These are phyloP conservation scores for Letharia columbiana DNA, from an alignment of 495 filamentous ascomycete genomes.

Conservation along the genomic window DNA sequence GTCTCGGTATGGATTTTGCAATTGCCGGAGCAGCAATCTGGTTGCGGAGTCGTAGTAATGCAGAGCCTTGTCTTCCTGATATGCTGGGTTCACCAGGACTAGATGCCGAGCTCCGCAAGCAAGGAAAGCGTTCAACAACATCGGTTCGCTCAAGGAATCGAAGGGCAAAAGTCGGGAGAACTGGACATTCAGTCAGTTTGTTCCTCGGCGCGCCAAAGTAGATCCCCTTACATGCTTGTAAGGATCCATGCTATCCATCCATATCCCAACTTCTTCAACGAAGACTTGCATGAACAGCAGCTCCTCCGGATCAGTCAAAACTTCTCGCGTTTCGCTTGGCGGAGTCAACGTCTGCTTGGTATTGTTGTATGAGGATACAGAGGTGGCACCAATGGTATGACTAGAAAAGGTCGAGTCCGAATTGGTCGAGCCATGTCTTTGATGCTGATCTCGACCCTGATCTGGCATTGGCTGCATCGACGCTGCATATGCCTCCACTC, in stretches of 20 bases:
- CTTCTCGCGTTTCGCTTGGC: constrained; percentile 40
- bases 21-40: constrained; percentile 55
- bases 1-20: constrained; percentile 77
- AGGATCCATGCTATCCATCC: constrained; percentile 90
- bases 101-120: constrained; percentile 84
- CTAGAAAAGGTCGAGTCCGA: constrained; percentile 30
- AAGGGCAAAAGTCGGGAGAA: constrained; percentile 78
- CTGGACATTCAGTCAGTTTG: constrained; percentile 31
- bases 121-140: constrained; percentile 85
- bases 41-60: constrained; percentile 80
- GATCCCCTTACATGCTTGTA: constrained; percentile 61
- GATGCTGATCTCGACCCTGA: constrained; percentile 26
- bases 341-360: constrained; percentile 41
- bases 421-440: constrained; percentile 29
- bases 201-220: constrained; percentile 18
- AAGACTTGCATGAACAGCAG: constrained; percentile 82
- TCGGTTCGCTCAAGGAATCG: constrained; percentile 70
- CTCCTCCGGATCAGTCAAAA: constrained; percentile 64
- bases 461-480: constrained; percentile 24
- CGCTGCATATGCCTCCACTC: constrained; percentile 29
- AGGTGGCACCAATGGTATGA: constrained; percentile 22
- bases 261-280: constrained; percentile 79
- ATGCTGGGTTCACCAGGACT: constrained; percentile 58
- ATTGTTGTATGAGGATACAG: constrained; percentile 32
- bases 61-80: constrained; percentile 66